Conservation (phyloP, 805 yeast genomes). For the Yamadazyma takamatsuzukensis region DNA sequence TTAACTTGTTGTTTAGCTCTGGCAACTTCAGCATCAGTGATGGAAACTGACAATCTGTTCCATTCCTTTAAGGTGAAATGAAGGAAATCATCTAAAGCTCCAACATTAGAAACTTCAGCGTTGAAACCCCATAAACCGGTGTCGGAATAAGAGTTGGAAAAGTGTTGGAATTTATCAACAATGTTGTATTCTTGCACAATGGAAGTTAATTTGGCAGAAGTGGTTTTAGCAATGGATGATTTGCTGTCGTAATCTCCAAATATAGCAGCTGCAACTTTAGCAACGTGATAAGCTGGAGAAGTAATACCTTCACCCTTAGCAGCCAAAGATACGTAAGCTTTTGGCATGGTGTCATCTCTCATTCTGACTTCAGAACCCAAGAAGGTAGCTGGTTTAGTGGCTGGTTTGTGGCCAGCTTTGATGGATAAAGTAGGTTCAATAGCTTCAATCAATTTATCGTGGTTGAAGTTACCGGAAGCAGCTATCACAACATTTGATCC, state of each 20-base stretch:
- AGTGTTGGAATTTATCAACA: conserved; percentile 69
- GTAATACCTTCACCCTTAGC: conserved; percentile 64
- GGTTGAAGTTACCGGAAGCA: conserved; percentile 66
- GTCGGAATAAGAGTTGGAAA: conserved; percentile 69
- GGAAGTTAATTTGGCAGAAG: conserved; percentile 67
- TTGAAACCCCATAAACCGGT: conserved; percentile 83
- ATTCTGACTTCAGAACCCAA: conserved; percentile 84
- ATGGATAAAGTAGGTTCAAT: conserved; percentile 51
- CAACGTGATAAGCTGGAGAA: conserved; percentile 65
- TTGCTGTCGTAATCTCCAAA: conserved; percentile 52
- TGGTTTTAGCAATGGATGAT: conserved; percentile 46
- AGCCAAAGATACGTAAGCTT: conserved; percentile 74
- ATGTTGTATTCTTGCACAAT: conserved; percentile 69
- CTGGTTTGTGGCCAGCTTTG: conserved; percentile 49
- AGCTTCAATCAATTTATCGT: conserved; percentile 65
- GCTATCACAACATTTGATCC: conserved; percentile 67
- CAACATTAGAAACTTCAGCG: conserved; percentile 59
- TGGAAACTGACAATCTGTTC: conserved; percentile 76
- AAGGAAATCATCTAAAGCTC: conserved; percentile 65
- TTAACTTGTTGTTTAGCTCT: conserved; percentile 73
- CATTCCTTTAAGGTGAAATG: conserved; percentile 84
- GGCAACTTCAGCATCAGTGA: conserved; percentile 73
- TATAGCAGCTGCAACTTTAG: conserved; percentile 69
- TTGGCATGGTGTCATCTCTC: conserved; percentile 84
- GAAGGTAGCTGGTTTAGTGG: conserved; percentile 55